Conservation (phyloP, 108 stramenopile genomes). For the Hondaea fermentalgiana region DNA sequence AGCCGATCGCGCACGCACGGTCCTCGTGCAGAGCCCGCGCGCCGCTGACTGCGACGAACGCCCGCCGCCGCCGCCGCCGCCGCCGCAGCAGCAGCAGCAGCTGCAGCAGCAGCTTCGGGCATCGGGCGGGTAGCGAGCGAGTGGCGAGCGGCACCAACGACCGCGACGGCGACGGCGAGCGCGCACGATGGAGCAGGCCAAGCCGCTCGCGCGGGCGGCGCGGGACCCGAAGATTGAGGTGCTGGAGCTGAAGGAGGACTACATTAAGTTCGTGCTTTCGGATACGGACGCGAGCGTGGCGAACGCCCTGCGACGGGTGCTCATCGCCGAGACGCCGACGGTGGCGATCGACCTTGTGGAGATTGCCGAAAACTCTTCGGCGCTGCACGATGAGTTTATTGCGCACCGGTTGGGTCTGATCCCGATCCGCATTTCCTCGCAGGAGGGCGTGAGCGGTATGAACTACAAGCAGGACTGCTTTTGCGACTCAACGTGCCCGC, state of each 20-base stretch:
- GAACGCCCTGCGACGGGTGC: constrained; percentile 84
- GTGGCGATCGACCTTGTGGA: constrained; percentile 91
- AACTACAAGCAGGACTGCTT: constrained; percentile 60
- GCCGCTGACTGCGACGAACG: too few species aligned
- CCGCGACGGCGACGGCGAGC: too few species aligned
- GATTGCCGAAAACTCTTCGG: constrained; percentile 80
- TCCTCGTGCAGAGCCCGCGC: too few species aligned
- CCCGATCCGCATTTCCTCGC: constrained; percentile 61
- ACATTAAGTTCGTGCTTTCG: constrained; percentile 77
- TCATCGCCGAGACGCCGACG: constrained; percentile 88
- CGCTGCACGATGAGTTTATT: constrained; percentile 90
- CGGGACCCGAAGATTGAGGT: constrained; percentile 20
- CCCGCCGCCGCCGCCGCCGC: too few species aligned
- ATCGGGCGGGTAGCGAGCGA: too few species aligned
- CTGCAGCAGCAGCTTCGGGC: too few species aligned
- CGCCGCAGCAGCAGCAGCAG: too few species aligned
- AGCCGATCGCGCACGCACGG: too few species aligned
- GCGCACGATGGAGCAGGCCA: not conserved
- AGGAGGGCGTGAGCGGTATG: not conserved
- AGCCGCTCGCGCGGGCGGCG: not conserved
- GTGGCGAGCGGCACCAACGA: too few species aligned
- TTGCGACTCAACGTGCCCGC: constrained; percentile 68
- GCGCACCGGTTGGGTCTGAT: constrained; percentile 91
- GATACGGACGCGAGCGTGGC: constrained; percentile 89
- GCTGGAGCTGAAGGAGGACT: constrained; percentile 36